Percentiles rank a stretch among this genome's conserved stretches.
Evolutionary conservation across 2,329 filamentous ascomycete species (phyloP).

Genomic region (Ophiostoma novo-ulmi): DNA sequence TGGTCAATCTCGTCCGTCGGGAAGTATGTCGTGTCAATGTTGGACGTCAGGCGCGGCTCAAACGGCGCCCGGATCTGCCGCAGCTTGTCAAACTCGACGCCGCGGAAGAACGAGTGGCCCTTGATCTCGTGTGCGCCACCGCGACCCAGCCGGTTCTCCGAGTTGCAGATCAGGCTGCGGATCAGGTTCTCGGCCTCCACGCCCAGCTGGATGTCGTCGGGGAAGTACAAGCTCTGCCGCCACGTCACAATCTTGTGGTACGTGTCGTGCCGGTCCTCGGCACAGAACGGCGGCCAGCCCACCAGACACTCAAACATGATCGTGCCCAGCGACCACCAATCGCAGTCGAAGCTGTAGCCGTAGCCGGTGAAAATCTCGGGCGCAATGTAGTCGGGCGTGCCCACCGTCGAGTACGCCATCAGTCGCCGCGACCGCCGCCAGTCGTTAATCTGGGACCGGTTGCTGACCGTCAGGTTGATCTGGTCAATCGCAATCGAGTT

Average conservation of each 20-base stretch:
- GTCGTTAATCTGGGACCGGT: slow-evolving; percentile 96
- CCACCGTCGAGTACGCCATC: slow-evolving; percentile 97
- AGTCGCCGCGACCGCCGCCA: slow-evolving; percentile 93
- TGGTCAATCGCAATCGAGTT: slow-evolving; percentile 95
- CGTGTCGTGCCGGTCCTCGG: slow-evolving; percentile 93
- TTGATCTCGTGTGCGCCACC: slow-evolving; percentile 89
- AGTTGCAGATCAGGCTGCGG: slow-evolving; percentile 87
- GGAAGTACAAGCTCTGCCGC: slow-evolving; percentile 93
- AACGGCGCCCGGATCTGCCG: slow-evolving; percentile 92
- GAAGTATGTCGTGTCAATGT: slow-evolving; percentile 97
- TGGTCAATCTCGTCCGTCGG: slow-evolving; percentile 98
- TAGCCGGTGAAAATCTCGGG: slow-evolving; percentile 97
- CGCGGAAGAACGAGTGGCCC: slow-evolving; percentile 89
- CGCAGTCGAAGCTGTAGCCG: slow-evolving; percentile 93
- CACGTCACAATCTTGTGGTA: slow-evolving; percentile 99
- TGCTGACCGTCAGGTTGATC: slow-evolving; percentile 96
- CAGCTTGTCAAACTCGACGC: slow-evolving; percentile 89
- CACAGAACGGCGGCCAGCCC: slow-evolving; percentile 98
- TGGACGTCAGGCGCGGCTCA: slow-evolving; percentile 86
- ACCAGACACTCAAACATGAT: slow-evolving; percentile 99
- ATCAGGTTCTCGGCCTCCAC: slow-evolving; percentile 88
- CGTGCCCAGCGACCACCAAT: slow-evolving; percentile 98
- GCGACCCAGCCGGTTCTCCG: slow-evolving; percentile 83
- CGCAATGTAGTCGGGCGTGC: slow-evolving; percentile 96
- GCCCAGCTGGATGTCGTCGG: slow-evolving; percentile 85